Evolutionary conservation across 208 protist species (phyloP).

Genomic region (Acanthamoeba lenticulata): DNA sequence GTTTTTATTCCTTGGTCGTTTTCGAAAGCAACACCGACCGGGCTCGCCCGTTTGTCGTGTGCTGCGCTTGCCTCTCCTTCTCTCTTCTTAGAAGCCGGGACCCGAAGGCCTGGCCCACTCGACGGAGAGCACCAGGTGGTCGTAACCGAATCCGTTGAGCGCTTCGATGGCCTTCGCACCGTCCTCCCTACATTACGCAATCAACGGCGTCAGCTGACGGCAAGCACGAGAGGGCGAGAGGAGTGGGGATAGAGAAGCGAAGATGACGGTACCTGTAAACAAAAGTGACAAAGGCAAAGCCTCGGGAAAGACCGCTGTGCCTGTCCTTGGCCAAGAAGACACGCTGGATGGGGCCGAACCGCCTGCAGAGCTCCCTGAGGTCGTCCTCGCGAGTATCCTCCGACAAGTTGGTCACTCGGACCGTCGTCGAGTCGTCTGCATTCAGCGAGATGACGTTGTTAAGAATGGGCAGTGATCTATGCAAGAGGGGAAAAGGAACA

Average conservation of each 20-base stretch:
- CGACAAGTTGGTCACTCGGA: constrained; percentile 82
- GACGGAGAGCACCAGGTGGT: constrained; percentile 81
- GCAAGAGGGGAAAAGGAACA: background rate
- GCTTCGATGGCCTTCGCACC: constrained; percentile 74
- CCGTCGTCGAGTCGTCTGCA: constrained; percentile 77
- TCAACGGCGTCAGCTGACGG: background rate
- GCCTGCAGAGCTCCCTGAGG: constrained; percentile 81
- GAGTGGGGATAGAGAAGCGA: background rate
- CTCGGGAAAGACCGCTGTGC: constrained; percentile 72
- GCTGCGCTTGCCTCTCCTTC: too few relatives aligned
- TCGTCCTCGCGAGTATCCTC: constrained; percentile 80
- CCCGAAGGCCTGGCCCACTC: constrained; percentile 74
- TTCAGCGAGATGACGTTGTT: background rate
- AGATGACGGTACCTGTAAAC: constrained; percentile 66
- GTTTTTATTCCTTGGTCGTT: too few relatives aligned
- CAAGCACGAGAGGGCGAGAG: background rate
- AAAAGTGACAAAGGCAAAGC: constrained; percentile 84
- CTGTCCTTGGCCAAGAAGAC: constrained; percentile 81
- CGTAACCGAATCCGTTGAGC: constrained; percentile 81
- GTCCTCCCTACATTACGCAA: constrained; percentile 5
- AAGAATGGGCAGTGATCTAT: background rate
- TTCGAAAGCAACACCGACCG: too few relatives aligned
- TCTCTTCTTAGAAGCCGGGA: background rate
- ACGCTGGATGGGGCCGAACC: constrained; percentile 77
- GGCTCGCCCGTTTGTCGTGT: too few relatives aligned